These are phyloP conservation scores for Isochrysis galbana DNA, from an alignment of 78 protist species.

Conservation along the genomic window DNA sequence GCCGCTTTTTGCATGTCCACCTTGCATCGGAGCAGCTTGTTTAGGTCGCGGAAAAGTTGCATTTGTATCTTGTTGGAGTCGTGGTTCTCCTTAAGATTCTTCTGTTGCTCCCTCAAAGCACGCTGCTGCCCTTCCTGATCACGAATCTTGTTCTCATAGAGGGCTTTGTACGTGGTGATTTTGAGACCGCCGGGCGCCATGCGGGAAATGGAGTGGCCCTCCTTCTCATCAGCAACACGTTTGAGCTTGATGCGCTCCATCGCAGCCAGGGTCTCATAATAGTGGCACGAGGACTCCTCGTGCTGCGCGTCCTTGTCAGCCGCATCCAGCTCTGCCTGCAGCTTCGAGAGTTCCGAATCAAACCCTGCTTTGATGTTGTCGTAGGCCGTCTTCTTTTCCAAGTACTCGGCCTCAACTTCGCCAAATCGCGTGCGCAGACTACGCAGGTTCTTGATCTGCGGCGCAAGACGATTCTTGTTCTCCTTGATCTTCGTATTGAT, in stretches of 20 bases:
- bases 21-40: conserved; percentile 20
- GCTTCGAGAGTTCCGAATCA: neutral
- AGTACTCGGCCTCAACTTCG: conserved; percentile 32
- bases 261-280: neutral
- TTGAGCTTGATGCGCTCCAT: neutral
- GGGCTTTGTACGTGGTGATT: neutral
- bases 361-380: neutral
- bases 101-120: neutral
- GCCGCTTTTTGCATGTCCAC: neutral
- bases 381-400: conserved; percentile 24
- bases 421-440: neutral
- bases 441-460: conserved; percentile 34
- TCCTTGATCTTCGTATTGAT: conserved; percentile 2
- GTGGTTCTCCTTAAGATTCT: neutral
- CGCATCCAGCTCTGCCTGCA: neutral
- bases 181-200: neutral
- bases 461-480: conserved; percentile 14
- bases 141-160: neutral
- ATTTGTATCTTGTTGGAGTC: neutral
- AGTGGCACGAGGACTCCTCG: neutral
- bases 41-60: neutral
- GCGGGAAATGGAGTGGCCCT: neutral
- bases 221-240: neutral
- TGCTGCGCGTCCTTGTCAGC: neutral
- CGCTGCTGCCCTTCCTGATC: neutral